Evolutionary conservation across 768 basidiomycete species (phyloP).

Genomic region (Chalciporus chontae): DNA sequence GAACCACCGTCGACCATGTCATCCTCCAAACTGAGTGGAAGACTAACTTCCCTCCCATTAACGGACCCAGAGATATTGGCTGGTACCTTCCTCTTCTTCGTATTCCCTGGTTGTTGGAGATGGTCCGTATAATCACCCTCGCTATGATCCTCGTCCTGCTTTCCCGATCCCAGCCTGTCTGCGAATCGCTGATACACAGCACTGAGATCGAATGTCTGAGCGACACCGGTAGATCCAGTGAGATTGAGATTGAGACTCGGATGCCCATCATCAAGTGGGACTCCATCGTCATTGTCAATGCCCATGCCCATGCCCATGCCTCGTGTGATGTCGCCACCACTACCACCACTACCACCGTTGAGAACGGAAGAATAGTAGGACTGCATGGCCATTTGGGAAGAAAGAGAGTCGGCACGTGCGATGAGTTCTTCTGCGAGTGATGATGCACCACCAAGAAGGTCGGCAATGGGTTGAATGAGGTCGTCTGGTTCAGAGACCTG

Average conservation of each 20-base stretch:
- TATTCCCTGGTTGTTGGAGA: slow-evolving; percentile 73
- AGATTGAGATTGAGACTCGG: slow-evolving; percentile 4
- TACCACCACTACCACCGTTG: slow-evolving; percentile 39
- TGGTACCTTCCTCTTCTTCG: slow-evolving; percentile 87
- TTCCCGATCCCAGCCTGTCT: slow-evolving; percentile 24
- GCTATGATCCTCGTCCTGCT: slow-evolving; percentile 50
- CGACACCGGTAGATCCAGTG: slow-evolving; percentile 11
- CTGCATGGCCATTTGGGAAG: slow-evolving; percentile 57
- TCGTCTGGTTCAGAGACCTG: slow-evolving; percentile 24
- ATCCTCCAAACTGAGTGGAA: slow-evolving; percentile 42
- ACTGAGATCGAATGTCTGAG: slow-evolving; percentile 28
- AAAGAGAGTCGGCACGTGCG: slow-evolving; percentile 53
- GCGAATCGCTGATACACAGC: slow-evolving; percentile 24
- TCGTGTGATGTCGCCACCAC: slow-evolving; percentile 39
- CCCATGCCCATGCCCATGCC: background rate
- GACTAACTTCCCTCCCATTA: slow-evolving; percentile 41
- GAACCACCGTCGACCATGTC: slow-evolving; percentile 32
- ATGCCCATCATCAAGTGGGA: background rate
- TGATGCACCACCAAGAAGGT: slow-evolving; percentile 40
- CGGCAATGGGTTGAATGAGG: slow-evolving; percentile 29
- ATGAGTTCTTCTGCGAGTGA: slow-evolving; percentile 56
- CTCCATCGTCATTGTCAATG: background rate
- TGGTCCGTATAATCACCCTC: slow-evolving; percentile 68
- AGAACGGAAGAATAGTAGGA: slow-evolving; percentile 62
- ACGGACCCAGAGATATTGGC: slow-evolving; percentile 46